Base-by-base conservation (phyloP, 2,329 filamentous ascomycete species). In the Trichoderma semiorbis region DNA sequence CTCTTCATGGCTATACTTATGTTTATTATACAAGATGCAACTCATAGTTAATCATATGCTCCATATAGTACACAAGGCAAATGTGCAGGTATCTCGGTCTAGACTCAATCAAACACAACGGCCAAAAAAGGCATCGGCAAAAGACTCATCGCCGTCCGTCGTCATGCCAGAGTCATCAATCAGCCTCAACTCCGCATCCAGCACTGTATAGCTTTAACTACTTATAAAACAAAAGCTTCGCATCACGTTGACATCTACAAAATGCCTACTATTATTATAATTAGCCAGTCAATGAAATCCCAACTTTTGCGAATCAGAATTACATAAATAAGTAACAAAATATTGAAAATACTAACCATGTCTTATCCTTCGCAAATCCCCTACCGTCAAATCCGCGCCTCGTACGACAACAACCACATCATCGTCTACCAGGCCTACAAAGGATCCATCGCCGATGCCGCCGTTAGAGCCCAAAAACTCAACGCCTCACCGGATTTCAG, bases 371-470 rank as follows among this genome's bases (percentile, higher is more conserved):
- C 66, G 3, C 62, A 72, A 50, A 76, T 71, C 66, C 83, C 79
- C 30, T 83, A 83, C 75, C 84, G 85, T 66, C 84, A 88, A 72
- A 87, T 90, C 72, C 85, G 88, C 43, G 88, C 88, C 16, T 72
- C 76, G 18, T 85, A 85, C 77, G 84, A 87, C 73, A 75, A 80
- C 7, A 74, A 82, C 2, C 88, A 85, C 32, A 87, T 91, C 73
- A 90, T 86, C 4, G 84, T 91, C 71, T 91, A 91, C 78, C 89
- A 91, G 79, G 89, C 88, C 26, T 91, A 90, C 79, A 84, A 83
- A 30, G 50, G 79, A 24, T 75, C 80, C 55, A 91, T 90, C 76
- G 88, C 88, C 18, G 73, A 79, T 16, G 81, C 86, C 5, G 89
- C 89, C 6, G 81, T 90, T 7, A 67, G 79, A 3, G 70, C 79